Percentiles rank a stretch among this genome's conserved stretches.
Conservation (phyloP, 805 yeast genomes). For the Candida quercuum region DNA sequence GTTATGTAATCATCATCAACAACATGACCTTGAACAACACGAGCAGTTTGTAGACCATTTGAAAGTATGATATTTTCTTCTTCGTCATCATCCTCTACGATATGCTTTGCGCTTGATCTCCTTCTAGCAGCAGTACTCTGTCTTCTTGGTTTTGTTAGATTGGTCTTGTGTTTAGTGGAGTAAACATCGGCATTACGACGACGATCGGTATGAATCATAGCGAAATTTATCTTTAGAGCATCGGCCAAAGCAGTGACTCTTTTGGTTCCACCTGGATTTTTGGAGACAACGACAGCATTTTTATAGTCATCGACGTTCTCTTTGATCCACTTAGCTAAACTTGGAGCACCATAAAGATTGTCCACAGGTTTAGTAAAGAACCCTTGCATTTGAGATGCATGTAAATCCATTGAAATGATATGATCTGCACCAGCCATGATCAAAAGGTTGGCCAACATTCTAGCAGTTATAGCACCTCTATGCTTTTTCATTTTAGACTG, state of each 20-base stretch:
- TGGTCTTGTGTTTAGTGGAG: conserved; percentile 34
- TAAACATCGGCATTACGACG: conserved; percentile 73
- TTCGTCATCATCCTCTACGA: conserved; percentile 47
- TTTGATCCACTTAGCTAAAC: conserved; percentile 92
- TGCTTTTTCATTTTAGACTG: conserved; percentile 98
- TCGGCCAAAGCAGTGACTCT: conserved; percentile 98
- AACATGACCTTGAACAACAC: conserved; percentile 95
- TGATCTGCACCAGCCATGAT: conserved; percentile 99
- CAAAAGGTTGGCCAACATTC: conserved; percentile 92
- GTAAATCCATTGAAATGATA: conserved; percentile 93
- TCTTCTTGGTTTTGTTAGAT: conserved; percentile 36
- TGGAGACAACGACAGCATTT: conserved; percentile 94
- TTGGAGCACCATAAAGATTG: conserved; percentile 93
- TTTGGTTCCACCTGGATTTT: conserved; percentile 98
- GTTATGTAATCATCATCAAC: conserved; percentile 74
- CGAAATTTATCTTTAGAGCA: conserved; percentile 89
- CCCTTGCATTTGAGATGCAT: conserved; percentile 99
- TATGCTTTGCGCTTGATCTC: conserved; percentile 34
- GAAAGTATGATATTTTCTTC: conserved; percentile 66
- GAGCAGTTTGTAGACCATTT: conserved; percentile 87
- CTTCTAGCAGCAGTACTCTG: conserved; percentile 43
- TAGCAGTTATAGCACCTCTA: conserved; percentile 97
- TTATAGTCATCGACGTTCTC: conserved; percentile 82
- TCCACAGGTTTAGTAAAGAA: conserved; percentile 97
- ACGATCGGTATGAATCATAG: conserved; percentile 98